Base-by-base conservation (phyloP, 1,284 basidiomycete species). In the Apiotrichum mycotoxinovorans region DNA sequence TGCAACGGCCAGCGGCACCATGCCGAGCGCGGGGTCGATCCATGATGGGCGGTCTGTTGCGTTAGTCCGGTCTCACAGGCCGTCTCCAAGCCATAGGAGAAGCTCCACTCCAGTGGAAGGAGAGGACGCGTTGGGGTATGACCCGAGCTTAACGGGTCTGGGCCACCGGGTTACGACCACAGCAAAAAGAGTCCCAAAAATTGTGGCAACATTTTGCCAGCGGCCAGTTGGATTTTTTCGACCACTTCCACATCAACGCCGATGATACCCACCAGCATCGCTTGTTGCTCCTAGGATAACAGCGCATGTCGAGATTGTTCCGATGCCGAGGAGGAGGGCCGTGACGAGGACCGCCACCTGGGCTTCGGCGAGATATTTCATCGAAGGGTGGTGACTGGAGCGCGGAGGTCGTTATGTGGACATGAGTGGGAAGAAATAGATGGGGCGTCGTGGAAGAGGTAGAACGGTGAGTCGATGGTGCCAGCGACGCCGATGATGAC, bases 301-400 rank as follows among this genome's bases (percentile, higher is more conserved):
- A 7, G 27, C 44, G 22, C 44, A 46, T 14, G 44, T 46, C 11
- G 44, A 33, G 18, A 46, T 33, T n/a, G 27, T 46, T 26, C 44
- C 44, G 27, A 46, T 10, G 27, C 44, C 27, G 44, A 46, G 27
- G 44, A 46, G 44, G 12, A 46, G 44, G 44, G 44, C n/a, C 44
- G 44, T 33, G 27, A 34, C 44, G 27, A 46, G 44, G 25, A 46
- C 44, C 26, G 44, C 44, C 30, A 46, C 44, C 27, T 46, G 44
- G 44, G 44, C 44, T 46, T 46, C 27, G 44, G 44, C 44, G 44
- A 46, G 44, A 18, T 27, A 46, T 46, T 46, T 46, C 44, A 46
- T 46, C 44, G 44, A 46, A 26, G 30, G 30, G 30, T 12, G 30
- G 30, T 7, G 12, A 30, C 30, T 30, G n/a, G 22, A 9, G n/a